Evolutionary conservation across 2,329 filamentous ascomycete genomes (phyloP), one percentile per base, ranked within the genome.

Genomic region (Botrytis tulipae): DNA sequence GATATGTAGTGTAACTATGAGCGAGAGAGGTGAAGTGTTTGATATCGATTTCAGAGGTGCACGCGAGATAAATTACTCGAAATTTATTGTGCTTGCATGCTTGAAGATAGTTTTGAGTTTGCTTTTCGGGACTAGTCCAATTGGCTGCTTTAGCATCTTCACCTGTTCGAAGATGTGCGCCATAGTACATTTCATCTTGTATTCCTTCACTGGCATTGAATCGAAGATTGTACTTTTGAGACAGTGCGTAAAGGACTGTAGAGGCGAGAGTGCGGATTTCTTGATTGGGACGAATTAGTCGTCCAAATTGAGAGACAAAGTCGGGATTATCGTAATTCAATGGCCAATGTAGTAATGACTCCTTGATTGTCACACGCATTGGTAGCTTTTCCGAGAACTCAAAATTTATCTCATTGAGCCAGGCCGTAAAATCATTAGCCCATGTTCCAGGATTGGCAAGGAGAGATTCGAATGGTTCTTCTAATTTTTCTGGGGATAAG

Each of bases 131-230:
- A 16, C 32, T 22, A 1, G 70, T 70, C 60, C 70, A 74, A 40
- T 60, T 66, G 18, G 65, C 54, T 60, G 65, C 65, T 60, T 54
- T 65, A 25, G 83, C 82, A 70, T 84, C 83, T 7, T 72, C 74
- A n/a, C 80, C 82, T 1, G 82, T 82, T 32, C 82, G 78, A 46
- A 85, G 74, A 74, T 84, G 81, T 0, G 81, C 83, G 32, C 83
- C 83, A 60, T 82, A 82, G 73, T 82, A 84, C 10, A 78, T 79
- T 2, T 62, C 57, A 3, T 32, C 35, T 16, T 71, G 75, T 4
- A 81, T 78, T 20, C 82, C 78, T 0, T 77, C 70, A 6, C 76
- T 72, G 10, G 75, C 75, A 18, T 82, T 76, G 66, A 82, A 75
- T 20, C 77, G 69, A 8, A 80, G 71, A 9, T 73, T 74, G 71